Evolutionary conservation across 2,329 filamentous ascomycete species (phyloP).

Genomic region (Seiridium cupressi): DNA sequence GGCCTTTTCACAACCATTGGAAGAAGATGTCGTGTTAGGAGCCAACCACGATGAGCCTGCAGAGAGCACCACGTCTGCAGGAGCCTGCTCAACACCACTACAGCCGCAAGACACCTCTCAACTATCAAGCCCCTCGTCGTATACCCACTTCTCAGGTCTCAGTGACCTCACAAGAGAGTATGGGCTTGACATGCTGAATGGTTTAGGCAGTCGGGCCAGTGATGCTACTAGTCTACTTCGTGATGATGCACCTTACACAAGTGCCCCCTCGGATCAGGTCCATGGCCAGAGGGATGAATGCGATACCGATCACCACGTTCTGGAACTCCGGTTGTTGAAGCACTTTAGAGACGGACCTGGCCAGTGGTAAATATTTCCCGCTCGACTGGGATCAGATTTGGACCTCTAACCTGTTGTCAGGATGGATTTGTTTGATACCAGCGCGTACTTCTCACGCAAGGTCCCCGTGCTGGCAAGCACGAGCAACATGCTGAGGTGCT

Average conservation of each 20-base stretch:
- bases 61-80: too few species aligned
- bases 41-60: too few species aligned
- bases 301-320: background rate
- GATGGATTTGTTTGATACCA: constrained; percentile 54
- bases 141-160: too few species aligned
- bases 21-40: background rate
- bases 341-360: constrained; percentile 1
- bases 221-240: background rate
- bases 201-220: too few species aligned
- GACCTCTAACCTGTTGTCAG: background rate
- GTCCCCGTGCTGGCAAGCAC: constrained; percentile 56
- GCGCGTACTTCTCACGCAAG: constrained; percentile 58
- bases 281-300: background rate
- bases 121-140: too few species aligned
- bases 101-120: too few species aligned
- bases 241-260: background rate
- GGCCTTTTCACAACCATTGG: background rate
- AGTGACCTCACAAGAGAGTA: too few species aligned
- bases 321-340: background rate
- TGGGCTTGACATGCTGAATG: too few species aligned
- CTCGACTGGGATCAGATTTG: background rate
- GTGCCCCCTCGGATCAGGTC: background rate
- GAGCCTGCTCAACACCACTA: too few species aligned
- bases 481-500: constrained; percentile 45
- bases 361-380: constrained; percentile 12